Evolutionary conservation across 345 rosid species (phyloP), one percentile per base, ranked within the genome.

Genomic region (Nasturtium officinale): DNA sequence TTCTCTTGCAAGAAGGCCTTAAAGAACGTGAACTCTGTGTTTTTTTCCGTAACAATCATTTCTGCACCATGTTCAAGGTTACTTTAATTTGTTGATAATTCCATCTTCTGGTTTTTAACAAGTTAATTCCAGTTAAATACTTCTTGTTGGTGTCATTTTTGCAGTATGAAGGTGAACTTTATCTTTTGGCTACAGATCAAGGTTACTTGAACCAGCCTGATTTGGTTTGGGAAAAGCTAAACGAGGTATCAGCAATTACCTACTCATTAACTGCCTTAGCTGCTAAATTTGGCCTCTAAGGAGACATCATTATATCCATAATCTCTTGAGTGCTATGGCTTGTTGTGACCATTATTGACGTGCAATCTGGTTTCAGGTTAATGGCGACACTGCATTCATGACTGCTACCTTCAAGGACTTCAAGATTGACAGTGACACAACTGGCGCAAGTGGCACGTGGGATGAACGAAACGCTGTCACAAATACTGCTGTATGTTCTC

Each of bases 11-110:
- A 83, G 95, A 92, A 43, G 97, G 97, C 59, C 87, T 92, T 11
- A 90, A 92, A 78, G 99, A 96, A 79, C 89, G 97, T 4, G 95
- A 96, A 56, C 92, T 92, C 30, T 92, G 99, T 81, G 97, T 96
- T 25, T 96, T 90, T 66, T 96, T 96, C 80, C 97, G 97, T 45
- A 96, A 96, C 78, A 96, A 96, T 79, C 99, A 96, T 82, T 96
- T 96, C 85, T 84, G 96, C 81, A 92, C 99, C 81, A 96, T 96
- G 99, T 90, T 96, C 79, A 96, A 96, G 96, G 99, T 91, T 65
- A 73, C 87, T 77, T 58, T 65, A 63, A 61, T 72, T 42, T 12
- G 30, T 37, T 26, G 62, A 33, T 25, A 2, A 38, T 55, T 59
- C 15, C 43, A 13, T 46, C 15, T 57, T 37, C 66, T 20, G 28